phyloP scores from a whole-genome alignment of 805 yeast genomes.

The Yamadazyma kitorensis region DNA sequence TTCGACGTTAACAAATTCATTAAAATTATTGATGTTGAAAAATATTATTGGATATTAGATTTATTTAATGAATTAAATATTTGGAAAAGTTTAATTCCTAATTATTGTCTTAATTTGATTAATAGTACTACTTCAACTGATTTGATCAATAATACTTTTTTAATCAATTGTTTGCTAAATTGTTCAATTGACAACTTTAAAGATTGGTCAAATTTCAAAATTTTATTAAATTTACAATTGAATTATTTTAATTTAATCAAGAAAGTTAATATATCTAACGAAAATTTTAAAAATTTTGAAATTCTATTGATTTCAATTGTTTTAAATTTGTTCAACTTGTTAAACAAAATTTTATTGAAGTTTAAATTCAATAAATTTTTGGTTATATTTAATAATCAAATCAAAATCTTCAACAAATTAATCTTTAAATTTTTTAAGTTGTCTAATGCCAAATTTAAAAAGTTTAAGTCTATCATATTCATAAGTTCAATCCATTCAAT shows the following conservation, averaged over 20 bases:
- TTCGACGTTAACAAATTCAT: slow-evolving; percentile 12
- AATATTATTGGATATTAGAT: slow-evolving; percentile 39
- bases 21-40: slow-evolving; percentile 25
- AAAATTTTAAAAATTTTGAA: slow-evolving; percentile 21
- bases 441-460: slow-evolving; percentile 6
- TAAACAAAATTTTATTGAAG: slow-evolving; percentile 13
- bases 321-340: slow-evolving; percentile 23
- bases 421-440: slow-evolving; percentile 17
- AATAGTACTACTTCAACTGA: slow-evolving; percentile 2
- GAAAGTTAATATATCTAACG: slow-evolving; percentile 2
- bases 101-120: slow-evolving; percentile 23
- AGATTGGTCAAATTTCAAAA: slow-evolving; percentile 5
- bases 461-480: slow-evolving; percentile 19
- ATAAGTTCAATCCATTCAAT: slow-evolving; percentile 31
- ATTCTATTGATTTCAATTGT: slow-evolving; percentile 28
- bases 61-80: slow-evolving; percentile 35
- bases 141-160: slow-evolving; percentile 13
- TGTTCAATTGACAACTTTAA: slow-evolving; percentile 20
- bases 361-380: slow-evolving; percentile 2
- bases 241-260: slow-evolving; percentile 8
- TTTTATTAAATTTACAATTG: slow-evolving; percentile 20
- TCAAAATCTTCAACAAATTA: slow-evolving; percentile 29
- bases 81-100: slow-evolving; percentile 37
- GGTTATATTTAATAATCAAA: slow-evolving; percentile 26
- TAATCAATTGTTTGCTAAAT: slow-evolving; percentile 29